phyloP scores from a whole-genome alignment of 345 rosid genomes.

The Syzygium aqueum region DNA sequence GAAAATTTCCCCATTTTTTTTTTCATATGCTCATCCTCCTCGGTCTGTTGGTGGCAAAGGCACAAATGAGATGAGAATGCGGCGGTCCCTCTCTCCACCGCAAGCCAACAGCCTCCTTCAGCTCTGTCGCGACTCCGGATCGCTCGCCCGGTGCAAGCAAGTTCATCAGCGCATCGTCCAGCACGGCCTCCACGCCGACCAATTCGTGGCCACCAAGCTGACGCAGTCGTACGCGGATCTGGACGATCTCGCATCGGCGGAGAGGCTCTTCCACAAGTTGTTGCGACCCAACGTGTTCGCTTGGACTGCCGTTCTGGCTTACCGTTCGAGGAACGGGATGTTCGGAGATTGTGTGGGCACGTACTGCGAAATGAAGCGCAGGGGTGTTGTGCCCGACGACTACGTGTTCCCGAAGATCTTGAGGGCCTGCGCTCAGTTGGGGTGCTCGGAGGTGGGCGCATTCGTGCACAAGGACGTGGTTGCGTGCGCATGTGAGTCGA shows the following conservation, averaged over 20 bases:
- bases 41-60: not conserved
- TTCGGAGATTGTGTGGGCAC: constrained; percentile 5
- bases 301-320: constrained; percentile 22
- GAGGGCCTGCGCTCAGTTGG: constrained; percentile 13
- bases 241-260: constrained; percentile 9
- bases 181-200: not conserved
- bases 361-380: constrained; percentile 16
- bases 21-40: too few species aligned
- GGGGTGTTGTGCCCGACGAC: constrained; percentile 18
- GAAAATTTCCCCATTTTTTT: too few species aligned
- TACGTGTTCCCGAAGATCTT: constrained; percentile 28
- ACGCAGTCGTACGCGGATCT: constrained; percentile 17
- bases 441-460: constrained; percentile 14
- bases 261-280: constrained; percentile 10
- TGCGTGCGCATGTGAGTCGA: constrained; percentile 11
- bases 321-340: constrained; percentile 17
- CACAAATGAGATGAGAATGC: not conserved
- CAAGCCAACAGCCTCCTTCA: constrained; percentile 2
- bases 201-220: constrained; percentile 20
- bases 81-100: not conserved
- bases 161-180: constrained; percentile 22
- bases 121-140: constrained; percentile 17
- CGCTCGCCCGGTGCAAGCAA: constrained; percentile 16
- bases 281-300: constrained; percentile 28
- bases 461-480: constrained; percentile 25